Percentiles rank a stretch among this genome's conserved stretches.
Conservation (phyloP, 192 early-diverging fungal species). For the Rhizophagus prolifer region DNA sequence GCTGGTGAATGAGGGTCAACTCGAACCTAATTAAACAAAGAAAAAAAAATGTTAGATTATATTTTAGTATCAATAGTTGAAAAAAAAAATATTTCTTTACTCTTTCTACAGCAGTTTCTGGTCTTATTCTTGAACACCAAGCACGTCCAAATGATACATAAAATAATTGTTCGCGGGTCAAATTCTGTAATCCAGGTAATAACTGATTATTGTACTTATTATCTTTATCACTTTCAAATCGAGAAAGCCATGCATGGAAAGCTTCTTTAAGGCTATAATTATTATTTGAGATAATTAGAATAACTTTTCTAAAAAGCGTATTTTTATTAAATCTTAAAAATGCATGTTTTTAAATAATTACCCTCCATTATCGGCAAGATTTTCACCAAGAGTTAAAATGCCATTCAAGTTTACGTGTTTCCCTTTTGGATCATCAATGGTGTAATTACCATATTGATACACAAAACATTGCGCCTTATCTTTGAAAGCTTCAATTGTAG, state of each 20-base stretch:
- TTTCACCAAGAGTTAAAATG: conserved; percentile 60
- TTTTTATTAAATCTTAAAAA: too few species aligned
- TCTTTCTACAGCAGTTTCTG: conserved; percentile 43
- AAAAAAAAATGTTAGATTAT: neutral
- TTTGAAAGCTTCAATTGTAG: conserved; percentile 55
- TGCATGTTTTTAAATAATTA: conserved; percentile 16
- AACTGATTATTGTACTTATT: conserved; percentile 10
- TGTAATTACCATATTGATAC: conserved; percentile 61
- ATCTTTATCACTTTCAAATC: conserved; percentile 29
- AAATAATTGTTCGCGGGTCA: conserved; percentile 62
- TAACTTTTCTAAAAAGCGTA: too few species aligned
- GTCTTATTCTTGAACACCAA: conserved; percentile 60
- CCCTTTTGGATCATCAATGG: conserved; percentile 43
- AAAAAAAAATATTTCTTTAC: conserved; percentile 33
- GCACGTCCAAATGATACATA: conserved; percentile 67
- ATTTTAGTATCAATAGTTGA: neutral
- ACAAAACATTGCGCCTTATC: conserved; percentile 60
- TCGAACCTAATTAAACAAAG: conserved; percentile 36
- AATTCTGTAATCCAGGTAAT: conserved; percentile 50
- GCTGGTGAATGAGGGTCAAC: conserved; percentile 69
- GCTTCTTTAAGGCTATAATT: conserved; percentile 41
- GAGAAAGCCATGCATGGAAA: conserved; percentile 35
- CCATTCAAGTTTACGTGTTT: conserved; percentile 51
- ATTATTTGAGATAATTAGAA: conserved; percentile 19
- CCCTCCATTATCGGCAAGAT: conserved; percentile 73